These are phyloP conservation scores for Scheffersomyces lignosus DNA, from an alignment of 805 yeast genomes.

Conservation along the genomic window DNA sequence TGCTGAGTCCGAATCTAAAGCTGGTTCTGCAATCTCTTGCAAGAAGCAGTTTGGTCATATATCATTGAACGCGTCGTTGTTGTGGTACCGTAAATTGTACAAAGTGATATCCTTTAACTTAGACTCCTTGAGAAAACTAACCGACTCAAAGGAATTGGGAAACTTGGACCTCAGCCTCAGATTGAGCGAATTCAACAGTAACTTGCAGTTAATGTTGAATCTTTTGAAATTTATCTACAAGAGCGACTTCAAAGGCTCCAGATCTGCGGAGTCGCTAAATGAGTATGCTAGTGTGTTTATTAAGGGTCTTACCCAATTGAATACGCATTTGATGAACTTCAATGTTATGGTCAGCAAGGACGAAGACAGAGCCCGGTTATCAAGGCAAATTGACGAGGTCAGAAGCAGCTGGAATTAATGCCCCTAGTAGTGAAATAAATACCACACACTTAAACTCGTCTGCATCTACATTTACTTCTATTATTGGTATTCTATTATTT, in stretches of 20 bases:
- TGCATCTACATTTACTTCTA: no score
- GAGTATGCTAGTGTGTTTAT: slow-evolving; percentile 10
- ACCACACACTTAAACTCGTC: no score
- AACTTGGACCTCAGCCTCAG: slow-evolving; percentile 19
- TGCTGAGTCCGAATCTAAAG: slow-evolving; percentile 13
- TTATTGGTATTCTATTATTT: no score
- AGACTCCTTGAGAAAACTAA: slow-evolving; percentile 18
- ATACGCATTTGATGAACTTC: slow-evolving; percentile 18
- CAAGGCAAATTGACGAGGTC: background rate
- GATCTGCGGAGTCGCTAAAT: slow-evolving; percentile 5
- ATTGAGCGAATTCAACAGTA: slow-evolving; percentile 32
- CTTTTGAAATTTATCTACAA: slow-evolving; percentile 25
- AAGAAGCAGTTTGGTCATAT: slow-evolving; percentile 14
- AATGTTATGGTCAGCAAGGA: slow-evolving; percentile 16
- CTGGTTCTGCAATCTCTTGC: slow-evolving; percentile 1
- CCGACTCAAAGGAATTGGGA: slow-evolving; percentile 9
- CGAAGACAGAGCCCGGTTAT: slow-evolving; percentile 9
- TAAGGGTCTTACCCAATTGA: slow-evolving; percentile 13
- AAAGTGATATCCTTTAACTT: slow-evolving; percentile 34
- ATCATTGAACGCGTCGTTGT: slow-evolving; percentile 22
- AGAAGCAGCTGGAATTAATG: no score
- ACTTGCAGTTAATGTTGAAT: slow-evolving; percentile 32
- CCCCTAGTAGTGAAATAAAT: no score
- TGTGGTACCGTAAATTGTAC: slow-evolving; percentile 37
- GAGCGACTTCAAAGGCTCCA: slow-evolving; percentile 10